These are phyloP conservation scores for Aspergillus jensenii DNA, from an alignment of 2,329 filamentous ascomycete genomes.

Conservation along the genomic window DNA sequence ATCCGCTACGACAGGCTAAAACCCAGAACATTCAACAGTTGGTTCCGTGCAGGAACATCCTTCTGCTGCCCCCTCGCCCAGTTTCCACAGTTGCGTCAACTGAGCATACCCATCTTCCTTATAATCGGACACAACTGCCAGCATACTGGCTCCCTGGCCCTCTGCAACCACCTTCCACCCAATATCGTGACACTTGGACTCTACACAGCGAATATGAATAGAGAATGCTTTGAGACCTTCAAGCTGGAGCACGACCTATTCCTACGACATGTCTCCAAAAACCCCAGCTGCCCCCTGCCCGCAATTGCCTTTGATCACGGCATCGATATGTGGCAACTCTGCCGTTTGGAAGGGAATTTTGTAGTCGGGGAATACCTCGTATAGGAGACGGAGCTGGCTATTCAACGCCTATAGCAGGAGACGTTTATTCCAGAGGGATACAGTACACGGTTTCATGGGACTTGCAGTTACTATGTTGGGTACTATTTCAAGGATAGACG, in stretches of 20 bases:
- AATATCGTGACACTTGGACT: not conserved
- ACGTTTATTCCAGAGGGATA: too few relatives aligned
- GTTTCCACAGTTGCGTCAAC: not conserved
- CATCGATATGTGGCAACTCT: too few relatives aligned
- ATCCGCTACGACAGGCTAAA: not conserved
- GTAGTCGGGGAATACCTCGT: too few relatives aligned
- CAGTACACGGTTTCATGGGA: too few relatives aligned
- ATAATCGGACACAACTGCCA: not conserved
- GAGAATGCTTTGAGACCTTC: not conserved
- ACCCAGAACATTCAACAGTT: not conserved
- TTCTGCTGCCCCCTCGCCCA: not conserved
- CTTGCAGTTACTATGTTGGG: too few relatives aligned
- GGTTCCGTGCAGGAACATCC: not conserved
- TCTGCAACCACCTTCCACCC: not conserved
- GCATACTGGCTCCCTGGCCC: not conserved
- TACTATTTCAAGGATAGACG: too few relatives aligned
- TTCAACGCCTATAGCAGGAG: not conserved
- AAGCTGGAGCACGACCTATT: not conserved
- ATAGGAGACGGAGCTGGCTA: not conserved
- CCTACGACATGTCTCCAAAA: not conserved
- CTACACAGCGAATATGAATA: not conserved
- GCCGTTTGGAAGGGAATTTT: too few relatives aligned
- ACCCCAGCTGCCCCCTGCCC: too few relatives aligned
- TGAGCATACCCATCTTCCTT: not conserved
- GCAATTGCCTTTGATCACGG: too few relatives aligned